phyloP scores from a whole-genome alignment of 2,329 filamentous ascomycete species.

The Diaporthe humulicola region DNA sequence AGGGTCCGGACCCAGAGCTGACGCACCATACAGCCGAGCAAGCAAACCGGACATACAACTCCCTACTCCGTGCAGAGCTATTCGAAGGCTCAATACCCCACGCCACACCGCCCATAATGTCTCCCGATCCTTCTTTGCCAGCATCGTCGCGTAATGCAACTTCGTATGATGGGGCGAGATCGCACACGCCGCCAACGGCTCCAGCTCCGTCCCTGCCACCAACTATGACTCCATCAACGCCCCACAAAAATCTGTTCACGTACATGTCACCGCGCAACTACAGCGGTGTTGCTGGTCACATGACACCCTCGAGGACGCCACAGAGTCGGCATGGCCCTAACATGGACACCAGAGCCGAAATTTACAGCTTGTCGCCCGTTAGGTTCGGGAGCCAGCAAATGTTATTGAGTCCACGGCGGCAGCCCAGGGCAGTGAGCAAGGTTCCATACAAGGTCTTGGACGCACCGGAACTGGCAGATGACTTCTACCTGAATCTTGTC shows the following conservation, averaged over 20 bases:
- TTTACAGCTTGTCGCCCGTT: conserved; percentile 96
- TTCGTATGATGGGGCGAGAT: conserved; percentile 75
- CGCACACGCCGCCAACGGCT: conserved; percentile 84
- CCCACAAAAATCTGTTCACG: conserved; percentile 96
- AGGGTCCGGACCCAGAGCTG: conserved; percentile 35
- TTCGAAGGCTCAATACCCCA: conserved; percentile 94
- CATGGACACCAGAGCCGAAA: conserved; percentile 88
- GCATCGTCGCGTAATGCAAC: conserved; percentile 67
- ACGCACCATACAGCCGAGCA: conserved; percentile 76
- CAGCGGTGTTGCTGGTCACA: conserved; percentile 80
- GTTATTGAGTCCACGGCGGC: conserved; percentile 89
- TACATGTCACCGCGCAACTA: conserved; percentile 85
- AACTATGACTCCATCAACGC: conserved; percentile 90
- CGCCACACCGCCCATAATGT: conserved; percentile 73
- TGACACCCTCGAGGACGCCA: conserved; percentile 89
- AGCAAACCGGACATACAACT: conserved; percentile 93
- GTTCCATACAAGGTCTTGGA: conserved; percentile 98
- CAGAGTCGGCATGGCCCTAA: conserved; percentile 90
- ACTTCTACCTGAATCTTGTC: conserved; percentile 97
- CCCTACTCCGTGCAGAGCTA: conserved; percentile 87
- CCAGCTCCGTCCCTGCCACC: conserved; percentile 75
- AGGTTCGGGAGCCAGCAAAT: conserved; percentile 94
- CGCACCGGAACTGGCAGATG: conserved; percentile 94
- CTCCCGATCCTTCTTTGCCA: conserved; percentile 68
- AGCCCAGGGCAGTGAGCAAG: conserved; percentile 91